phyloP scores from a whole-genome alignment of 2,329 filamentous ascomycete genomes.

The Gliomastix tumulicola region DNA sequence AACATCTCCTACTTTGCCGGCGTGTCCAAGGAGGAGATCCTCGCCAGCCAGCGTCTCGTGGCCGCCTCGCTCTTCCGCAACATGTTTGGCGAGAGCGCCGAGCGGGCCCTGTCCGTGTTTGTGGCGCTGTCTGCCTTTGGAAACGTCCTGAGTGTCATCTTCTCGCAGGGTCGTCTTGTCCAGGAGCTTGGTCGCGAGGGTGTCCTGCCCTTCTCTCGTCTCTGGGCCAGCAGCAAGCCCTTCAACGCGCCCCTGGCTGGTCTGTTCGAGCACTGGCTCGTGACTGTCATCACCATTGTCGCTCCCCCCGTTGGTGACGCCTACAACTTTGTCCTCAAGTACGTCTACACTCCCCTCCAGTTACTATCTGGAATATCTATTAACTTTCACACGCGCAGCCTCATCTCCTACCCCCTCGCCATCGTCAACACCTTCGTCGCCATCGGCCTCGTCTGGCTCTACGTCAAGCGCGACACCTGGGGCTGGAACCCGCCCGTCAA shows the following conservation, averaged over 20 bases:
- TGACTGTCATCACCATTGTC: slow-evolving; percentile 59
- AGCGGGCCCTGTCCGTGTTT: slow-evolving; percentile 55
- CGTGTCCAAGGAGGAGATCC: slow-evolving; percentile 45
- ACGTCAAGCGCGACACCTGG: slow-evolving; percentile 36
- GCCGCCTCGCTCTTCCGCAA: slow-evolving; percentile 50
- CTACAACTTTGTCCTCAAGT: slow-evolving; percentile 57
- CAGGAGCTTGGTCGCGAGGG: slow-evolving; percentile 62
- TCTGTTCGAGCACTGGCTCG: slow-evolving; percentile 57
- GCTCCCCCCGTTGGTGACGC: slow-evolving; percentile 61
- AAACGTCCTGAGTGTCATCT: slow-evolving; percentile 61
- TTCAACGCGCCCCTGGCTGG: slow-evolving; percentile 56
- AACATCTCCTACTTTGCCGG: slow-evolving; percentile 63
- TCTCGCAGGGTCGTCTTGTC: slow-evolving; percentile 59
- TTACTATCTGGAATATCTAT: no score
- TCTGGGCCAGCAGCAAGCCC: slow-evolving; percentile 59
- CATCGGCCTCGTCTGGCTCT: slow-evolving; percentile 45
- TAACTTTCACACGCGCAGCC: slow-evolving; percentile 22
- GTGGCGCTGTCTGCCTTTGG: slow-evolving; percentile 62
- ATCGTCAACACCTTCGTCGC: slow-evolving; percentile 50
- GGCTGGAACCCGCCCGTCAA: slow-evolving; percentile 48
- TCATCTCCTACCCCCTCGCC: slow-evolving; percentile 59
- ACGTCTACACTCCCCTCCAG: slow-evolving; percentile 16
- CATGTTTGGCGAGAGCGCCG: slow-evolving; percentile 45
- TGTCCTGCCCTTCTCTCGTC: slow-evolving; percentile 53
- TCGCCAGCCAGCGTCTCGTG: slow-evolving; percentile 41